Evolutionary conservation across 116 monocot genomes (phyloP).

Genomic region (Iris pallida): DNA sequence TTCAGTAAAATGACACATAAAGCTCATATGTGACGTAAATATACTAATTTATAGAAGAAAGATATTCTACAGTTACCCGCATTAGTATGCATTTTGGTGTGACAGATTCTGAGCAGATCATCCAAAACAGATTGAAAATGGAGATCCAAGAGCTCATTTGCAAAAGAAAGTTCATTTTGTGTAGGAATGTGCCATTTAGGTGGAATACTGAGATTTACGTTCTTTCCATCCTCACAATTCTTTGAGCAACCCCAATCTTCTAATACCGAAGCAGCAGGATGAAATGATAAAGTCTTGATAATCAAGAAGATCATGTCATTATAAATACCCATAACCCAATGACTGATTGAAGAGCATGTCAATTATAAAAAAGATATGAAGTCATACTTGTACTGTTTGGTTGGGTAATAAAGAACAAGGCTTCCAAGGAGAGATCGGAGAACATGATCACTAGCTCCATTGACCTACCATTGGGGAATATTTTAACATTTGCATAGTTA

Average conservation of each 20-base stretch:
- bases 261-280: constrained; percentile 26
- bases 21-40: neutral
- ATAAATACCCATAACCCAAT: constrained; percentile 15
- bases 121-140: constrained; percentile 82
- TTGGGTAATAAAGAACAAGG: constrained; percentile 80
- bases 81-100: constrained; percentile 54
- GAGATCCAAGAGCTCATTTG: constrained; percentile 80
- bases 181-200: constrained; percentile 92
- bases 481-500: neutral
- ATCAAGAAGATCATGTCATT: constrained; percentile 9
- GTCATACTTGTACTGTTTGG: constrained; percentile 83
- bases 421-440: constrained; percentile 88
- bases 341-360: neutral
- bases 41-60: neutral
- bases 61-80: constrained; percentile 44
- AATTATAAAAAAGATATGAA: constrained; percentile 5
- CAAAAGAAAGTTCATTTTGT: constrained; percentile 64
- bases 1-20: neutral
- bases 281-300: constrained; percentile 39
- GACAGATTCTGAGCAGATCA: constrained; percentile 62
- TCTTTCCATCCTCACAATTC: constrained; percentile 20
- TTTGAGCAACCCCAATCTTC: constrained; percentile 89
- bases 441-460: constrained; percentile 87
- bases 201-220: constrained; percentile 19
- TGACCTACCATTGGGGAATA: constrained; percentile 48